Evolutionary conservation across 164 flowering plant species (phyloP).

Genomic region (Cinnamomum micranthum): DNA sequence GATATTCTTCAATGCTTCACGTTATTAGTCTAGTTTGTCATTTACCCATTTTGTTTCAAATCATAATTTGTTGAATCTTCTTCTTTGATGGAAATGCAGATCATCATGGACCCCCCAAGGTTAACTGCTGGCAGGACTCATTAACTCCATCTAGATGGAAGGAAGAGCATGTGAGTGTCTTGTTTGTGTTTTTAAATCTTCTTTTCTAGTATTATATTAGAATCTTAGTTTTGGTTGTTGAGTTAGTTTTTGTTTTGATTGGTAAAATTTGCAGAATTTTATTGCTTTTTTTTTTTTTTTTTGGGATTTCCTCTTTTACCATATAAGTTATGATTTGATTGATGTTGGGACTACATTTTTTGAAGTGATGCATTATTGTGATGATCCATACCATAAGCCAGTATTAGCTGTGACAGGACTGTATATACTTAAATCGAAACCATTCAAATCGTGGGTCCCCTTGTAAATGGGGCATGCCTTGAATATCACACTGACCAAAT

Average conservation of each 20-base stretch:
- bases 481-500: too few relatives aligned
- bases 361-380: too few relatives aligned
- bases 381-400: too few relatives aligned
- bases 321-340: too few relatives aligned
- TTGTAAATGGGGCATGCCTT: too few relatives aligned
- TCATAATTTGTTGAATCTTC: background rate
- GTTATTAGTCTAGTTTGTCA: background rate
- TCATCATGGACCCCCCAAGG: constrained; percentile 64
- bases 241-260: background rate
- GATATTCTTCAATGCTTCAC: background rate
- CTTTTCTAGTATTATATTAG: background rate
- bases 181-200: background rate
- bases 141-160: constrained; percentile 68
- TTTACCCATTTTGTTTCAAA: background rate
- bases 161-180: constrained; percentile 55
- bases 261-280: background rate
- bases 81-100: constrained; percentile 33
- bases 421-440: too few relatives aligned
- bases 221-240: too few relatives aligned
- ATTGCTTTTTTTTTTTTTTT: background rate
- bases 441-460: too few relatives aligned
- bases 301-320: too few relatives aligned
- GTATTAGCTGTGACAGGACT: too few relatives aligned
- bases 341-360: too few relatives aligned
- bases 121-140: constrained; percentile 67